phyloP scores from a whole-genome alignment of 1,284 basidiomycete genomes.

The Schizophyllum amplum region DNA sequence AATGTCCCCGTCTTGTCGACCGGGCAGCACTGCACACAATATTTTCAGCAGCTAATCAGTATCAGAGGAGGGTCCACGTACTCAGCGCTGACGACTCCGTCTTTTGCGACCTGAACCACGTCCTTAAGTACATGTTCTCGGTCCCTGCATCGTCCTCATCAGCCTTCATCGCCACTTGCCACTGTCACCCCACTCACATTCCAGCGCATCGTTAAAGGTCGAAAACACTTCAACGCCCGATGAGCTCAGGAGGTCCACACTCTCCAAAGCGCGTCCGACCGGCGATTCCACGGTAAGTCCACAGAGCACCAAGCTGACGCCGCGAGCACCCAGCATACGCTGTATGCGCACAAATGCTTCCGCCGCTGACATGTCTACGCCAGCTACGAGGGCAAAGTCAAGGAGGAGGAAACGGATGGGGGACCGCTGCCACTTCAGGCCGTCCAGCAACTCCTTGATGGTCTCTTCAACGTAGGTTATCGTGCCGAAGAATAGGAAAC shows the following conservation, averaged over 20 bases:
- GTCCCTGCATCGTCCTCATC: conserved; percentile 45
- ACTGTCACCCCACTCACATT: conserved; percentile 50
- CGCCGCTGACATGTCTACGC: conserved; percentile 91
- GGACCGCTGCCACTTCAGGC: conserved; percentile 65
- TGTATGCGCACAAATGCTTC: conserved; percentile 94
- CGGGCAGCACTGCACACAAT: conserved; percentile 44
- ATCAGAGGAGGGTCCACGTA: conserved; percentile 13
- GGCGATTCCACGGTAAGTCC: conserved; percentile 61
- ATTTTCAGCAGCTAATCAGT: not conserved
- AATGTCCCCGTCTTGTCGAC: conserved; percentile 40
- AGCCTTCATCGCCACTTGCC: not conserved
- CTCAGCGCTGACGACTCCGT: conserved; percentile 32
- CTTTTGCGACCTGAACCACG: conserved; percentile 65
- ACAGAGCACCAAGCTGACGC: conserved; percentile 84
- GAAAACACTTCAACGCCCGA: conserved; percentile 79
- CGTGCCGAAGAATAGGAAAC: conserved; percentile 95
- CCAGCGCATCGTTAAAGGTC: conserved; percentile 85
- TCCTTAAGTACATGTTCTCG: conserved; percentile 77
- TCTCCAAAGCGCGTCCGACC: conserved; percentile 65
- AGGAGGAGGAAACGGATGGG: conserved; percentile 88
- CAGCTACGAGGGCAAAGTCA: conserved; percentile 80
- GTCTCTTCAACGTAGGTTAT: conserved; percentile 83
- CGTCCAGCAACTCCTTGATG: conserved; percentile 68
- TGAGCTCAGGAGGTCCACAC: conserved; percentile 59
- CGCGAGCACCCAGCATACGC: conserved; percentile 68